A percentile compares a stretch with the other conserved stretches of the same genome.
Evolutionary conservation across 768 basidiomycete genomes (phyloP).

Genomic region (Lentinula boryana): DNA sequence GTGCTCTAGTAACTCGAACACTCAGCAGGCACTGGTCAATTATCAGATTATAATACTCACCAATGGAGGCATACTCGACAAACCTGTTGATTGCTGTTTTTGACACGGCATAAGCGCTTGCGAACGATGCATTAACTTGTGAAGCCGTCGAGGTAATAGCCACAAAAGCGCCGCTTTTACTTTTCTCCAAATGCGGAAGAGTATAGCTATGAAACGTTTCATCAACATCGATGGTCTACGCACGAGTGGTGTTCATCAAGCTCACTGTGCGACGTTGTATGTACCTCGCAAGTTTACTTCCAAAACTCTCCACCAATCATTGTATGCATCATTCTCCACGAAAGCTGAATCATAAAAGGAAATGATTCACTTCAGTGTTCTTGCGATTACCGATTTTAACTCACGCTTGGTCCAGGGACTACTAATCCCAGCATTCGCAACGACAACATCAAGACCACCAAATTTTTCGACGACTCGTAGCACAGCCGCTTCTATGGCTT

Average conservation of each 20-base stretch:
- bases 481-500: slow-evolving; percentile 17
- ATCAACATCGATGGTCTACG: not conserved
- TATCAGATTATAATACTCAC: not conserved
- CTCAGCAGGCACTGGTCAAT: too few species aligned
- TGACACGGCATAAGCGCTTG: slow-evolving; percentile 10
- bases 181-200: slow-evolving; percentile 10
- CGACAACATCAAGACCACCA: slow-evolving; percentile 20
- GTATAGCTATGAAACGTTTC: not conserved
- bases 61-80: slow-evolving; percentile 7
- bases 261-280: slow-evolving; percentile 16
- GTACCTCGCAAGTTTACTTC: slow-evolving; percentile 17
- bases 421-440: slow-evolving; percentile 20
- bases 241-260: not conserved
- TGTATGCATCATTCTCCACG: slow-evolving; percentile 11
- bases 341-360: slow-evolving; percentile 7
- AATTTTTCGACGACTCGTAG: slow-evolving; percentile 14
- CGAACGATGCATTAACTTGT: slow-evolving; percentile 9
- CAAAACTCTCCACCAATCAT: slow-evolving; percentile 17
- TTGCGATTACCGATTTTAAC: not conserved
- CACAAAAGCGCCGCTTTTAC: slow-evolving; percentile 7
- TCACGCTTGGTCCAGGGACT: slow-evolving; percentile 14
- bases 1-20: not conserved
- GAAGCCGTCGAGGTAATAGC: slow-evolving; percentile 9
- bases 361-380: not conserved
- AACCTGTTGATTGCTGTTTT: slow-evolving; percentile 9